Evolutionary conservation across 2,329 filamentous ascomycete species (phyloP).

Genomic region (Apiospora saccharicola): DNA sequence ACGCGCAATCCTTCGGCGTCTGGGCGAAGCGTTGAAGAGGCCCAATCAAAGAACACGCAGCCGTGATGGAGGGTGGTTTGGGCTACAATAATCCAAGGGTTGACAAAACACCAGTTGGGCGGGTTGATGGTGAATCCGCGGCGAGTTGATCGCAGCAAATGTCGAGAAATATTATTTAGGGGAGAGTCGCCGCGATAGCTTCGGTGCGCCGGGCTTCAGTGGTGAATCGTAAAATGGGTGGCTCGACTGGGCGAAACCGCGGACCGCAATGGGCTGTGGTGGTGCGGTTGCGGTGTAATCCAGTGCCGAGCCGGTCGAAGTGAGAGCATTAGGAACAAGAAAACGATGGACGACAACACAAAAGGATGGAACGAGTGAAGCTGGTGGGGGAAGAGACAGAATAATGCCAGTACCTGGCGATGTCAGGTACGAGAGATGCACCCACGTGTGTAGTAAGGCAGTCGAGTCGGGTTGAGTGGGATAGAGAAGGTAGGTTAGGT

Average conservation of each 20-base stretch:
- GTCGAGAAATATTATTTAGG: background rate
- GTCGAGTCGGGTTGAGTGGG: slow-evolving; percentile 13
- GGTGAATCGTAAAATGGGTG: slow-evolving; percentile 12
- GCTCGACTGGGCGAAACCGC: slow-evolving; percentile 21
- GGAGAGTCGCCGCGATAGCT: slow-evolving; percentile 5
- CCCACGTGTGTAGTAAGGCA: slow-evolving; percentile 17
- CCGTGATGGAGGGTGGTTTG: slow-evolving; percentile 1
- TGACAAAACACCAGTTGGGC: background rate
- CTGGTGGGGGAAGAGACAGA: slow-evolving; percentile 19
- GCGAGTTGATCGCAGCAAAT: background rate
- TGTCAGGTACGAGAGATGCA: slow-evolving; percentile 18
- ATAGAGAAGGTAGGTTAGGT: slow-evolving; percentile 19
- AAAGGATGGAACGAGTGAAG: slow-evolving; percentile 20
- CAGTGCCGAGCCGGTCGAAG: slow-evolving; percentile 21
- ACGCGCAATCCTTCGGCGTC: slow-evolving; percentile 7
- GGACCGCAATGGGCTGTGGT: slow-evolving; percentile 16
- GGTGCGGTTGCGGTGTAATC: slow-evolving; percentile 21
- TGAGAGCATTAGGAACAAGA: slow-evolving; percentile 19
- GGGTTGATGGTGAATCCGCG: background rate
- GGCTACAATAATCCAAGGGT: background rate
- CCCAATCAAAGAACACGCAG: background rate
- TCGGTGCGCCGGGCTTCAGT: slow-evolving; percentile 12
- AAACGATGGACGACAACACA: slow-evolving; percentile 14
- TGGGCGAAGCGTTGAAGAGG: background rate
- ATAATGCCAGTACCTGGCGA: slow-evolving; percentile 21